Evolutionary conservation across 1,284 basidiomycete genomes (phyloP).

Genomic region (Puccinia triticina): DNA sequence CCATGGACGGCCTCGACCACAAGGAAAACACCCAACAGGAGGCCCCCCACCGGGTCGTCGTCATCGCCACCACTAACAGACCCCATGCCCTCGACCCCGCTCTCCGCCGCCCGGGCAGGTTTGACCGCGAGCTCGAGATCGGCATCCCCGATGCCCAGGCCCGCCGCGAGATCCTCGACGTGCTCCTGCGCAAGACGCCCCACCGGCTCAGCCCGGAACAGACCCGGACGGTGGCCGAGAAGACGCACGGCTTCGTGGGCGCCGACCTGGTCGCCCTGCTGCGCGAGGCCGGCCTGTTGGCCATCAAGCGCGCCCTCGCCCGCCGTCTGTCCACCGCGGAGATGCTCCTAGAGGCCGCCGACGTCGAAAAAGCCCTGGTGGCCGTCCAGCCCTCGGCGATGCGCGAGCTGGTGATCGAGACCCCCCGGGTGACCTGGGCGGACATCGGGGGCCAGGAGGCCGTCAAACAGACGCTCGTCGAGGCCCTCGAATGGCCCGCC

Average conservation of each 20-base stretch:
- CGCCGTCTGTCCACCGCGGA: not conserved
- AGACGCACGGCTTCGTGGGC: constrained; percentile 95
- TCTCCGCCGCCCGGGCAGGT: constrained; percentile 85
- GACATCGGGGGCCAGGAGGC: constrained; percentile 85
- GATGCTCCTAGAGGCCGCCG: constrained; percentile 59
- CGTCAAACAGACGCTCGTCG: constrained; percentile 79
- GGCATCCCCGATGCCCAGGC: constrained; percentile 86
- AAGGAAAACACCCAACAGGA: not conserved
- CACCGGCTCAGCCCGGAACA: constrained; percentile 70
- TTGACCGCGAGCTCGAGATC: constrained; percentile 96
- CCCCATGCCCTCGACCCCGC: constrained; percentile 98
- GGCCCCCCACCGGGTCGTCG: constrained; percentile 70
- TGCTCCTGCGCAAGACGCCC: constrained; percentile 79
- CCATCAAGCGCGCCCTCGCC: constrained; percentile 71
- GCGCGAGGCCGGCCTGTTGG: constrained; percentile 85
- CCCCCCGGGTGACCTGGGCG: constrained; percentile 77
- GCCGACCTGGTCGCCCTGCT: constrained; percentile 91
- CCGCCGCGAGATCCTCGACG: constrained; percentile 78
- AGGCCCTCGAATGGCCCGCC: constrained; percentile 93
- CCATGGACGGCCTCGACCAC: constrained; percentile 86
- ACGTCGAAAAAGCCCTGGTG: constrained; percentile 74
- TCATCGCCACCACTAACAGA: constrained; percentile 95
- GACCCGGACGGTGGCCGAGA: constrained; percentile 69
- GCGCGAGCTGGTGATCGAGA: constrained; percentile 87
- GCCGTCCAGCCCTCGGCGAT: constrained; percentile 87